Evolutionary conservation across 2,329 filamentous ascomycete species (phyloP).

Genomic region (Aspergillus versicolor): DNA sequence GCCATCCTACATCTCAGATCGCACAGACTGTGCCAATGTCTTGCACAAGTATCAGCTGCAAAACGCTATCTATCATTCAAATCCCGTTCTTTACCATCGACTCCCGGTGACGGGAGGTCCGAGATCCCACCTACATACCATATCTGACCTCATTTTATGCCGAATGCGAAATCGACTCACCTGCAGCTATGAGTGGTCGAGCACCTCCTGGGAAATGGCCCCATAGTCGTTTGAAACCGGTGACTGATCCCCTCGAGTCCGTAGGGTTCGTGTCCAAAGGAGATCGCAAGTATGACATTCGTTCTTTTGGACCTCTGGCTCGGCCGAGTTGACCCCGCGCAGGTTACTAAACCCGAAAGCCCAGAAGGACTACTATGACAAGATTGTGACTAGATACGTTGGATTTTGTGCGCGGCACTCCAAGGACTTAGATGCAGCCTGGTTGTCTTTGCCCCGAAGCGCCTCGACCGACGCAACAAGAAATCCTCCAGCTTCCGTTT

Average conservation of each 20-base stretch:
- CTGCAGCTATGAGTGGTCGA: constrained; percentile 20
- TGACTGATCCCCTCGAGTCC: constrained; percentile 74
- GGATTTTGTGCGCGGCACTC: constrained; percentile 77
- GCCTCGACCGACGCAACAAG: constrained; percentile 38
- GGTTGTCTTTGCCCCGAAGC: constrained; percentile 60
- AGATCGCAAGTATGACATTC: constrained; percentile 67
- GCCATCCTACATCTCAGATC: neutral
- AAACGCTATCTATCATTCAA: neutral
- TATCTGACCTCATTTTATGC: constrained; percentile 1
- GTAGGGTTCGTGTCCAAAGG: constrained; percentile 90
- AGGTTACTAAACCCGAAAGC: constrained; percentile 72
- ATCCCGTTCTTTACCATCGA: neutral
- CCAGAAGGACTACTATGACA: constrained; percentile 83
- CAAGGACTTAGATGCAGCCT: constrained; percentile 71
- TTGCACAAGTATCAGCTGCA: constrained; percentile 4
- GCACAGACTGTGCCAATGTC: constrained; percentile 2
- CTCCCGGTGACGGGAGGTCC: neutral
- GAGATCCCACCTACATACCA: neutral
- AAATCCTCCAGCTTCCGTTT: constrained; percentile 37
- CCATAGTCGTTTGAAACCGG: constrained; percentile 63
- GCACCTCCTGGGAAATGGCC: constrained; percentile 19
- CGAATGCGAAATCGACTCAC: neutral
- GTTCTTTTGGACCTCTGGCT: neutral
- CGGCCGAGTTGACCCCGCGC: constrained; percentile 19
- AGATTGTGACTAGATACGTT: constrained; percentile 86